These are phyloP conservation scores for Paraphaeosphaeria minitans DNA, from an alignment of 2,329 filamentous ascomycete species.

Conservation along the genomic window DNA sequence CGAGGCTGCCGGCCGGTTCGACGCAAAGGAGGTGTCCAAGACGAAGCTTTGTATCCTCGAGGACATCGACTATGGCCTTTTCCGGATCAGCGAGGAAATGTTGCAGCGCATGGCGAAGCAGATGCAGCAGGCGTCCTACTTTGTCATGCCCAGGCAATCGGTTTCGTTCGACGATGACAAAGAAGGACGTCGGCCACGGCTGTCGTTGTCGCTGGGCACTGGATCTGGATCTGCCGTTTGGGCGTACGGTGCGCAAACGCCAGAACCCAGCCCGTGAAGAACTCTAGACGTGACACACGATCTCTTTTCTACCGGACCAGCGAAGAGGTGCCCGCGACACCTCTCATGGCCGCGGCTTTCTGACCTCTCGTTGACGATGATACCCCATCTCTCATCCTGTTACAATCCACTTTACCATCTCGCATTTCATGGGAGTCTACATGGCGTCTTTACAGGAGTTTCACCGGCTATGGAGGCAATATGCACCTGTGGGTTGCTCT, in stretches of 20 bases:
- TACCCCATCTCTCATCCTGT: slow-evolving; percentile 1
- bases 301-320: background rate
- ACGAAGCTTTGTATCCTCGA: slow-evolving; percentile 41
- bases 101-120: slow-evolving; percentile 36
- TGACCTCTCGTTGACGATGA: slow-evolving; percentile 1
- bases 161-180: slow-evolving; percentile 10
- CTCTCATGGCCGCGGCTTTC: background rate
- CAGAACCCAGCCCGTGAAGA: slow-evolving; percentile 46
- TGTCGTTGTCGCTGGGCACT: slow-evolving; percentile 30
- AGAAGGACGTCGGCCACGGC: slow-evolving; percentile 28
- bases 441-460: background rate
- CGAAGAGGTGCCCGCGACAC: background rate
- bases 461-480: background rate
- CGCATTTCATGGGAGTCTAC: slow-evolving; percentile 6
- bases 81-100: slow-evolving; percentile 40
- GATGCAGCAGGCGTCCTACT: slow-evolving; percentile 32
- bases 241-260: slow-evolving; percentile 43
- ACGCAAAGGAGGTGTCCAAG: slow-evolving; percentile 36
- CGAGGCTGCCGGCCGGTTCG: slow-evolving; percentile 33
- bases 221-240: slow-evolving; percentile 35
- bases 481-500: background rate
- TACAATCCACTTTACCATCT: slow-evolving; percentile 1
- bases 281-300: background rate
- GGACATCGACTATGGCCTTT: slow-evolving; percentile 47
- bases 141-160: slow-evolving; percentile 7